These are phyloP conservation scores for Paecilomyces variotii DNA, from an alignment of 2,329 filamentous ascomycete genomes.

Conservation along the genomic window DNA sequence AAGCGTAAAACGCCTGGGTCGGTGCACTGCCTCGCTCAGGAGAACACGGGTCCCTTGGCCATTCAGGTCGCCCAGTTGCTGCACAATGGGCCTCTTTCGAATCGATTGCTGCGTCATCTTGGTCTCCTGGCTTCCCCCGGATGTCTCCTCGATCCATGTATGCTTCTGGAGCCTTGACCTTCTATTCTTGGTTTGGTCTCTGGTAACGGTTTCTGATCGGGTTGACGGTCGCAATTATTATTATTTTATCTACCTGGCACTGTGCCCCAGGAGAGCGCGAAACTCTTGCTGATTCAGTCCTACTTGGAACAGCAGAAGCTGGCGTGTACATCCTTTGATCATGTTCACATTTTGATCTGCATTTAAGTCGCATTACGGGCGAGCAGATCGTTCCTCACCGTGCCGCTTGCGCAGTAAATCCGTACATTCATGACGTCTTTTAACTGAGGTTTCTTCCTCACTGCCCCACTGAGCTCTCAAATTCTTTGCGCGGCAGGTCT, in stretches of 20 bases:
- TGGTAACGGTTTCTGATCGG: background rate
- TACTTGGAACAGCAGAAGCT: background rate
- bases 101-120: slow-evolving; percentile 1
- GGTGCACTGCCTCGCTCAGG: slow-evolving; percentile 2
- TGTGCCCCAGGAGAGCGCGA: background rate
- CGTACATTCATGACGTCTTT: background rate
- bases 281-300: background rate
- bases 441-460: background rate
- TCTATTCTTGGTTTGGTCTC: background rate
- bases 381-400: background rate
- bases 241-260: background rate
- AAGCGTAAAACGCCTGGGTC: background rate
- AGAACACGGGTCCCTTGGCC: background rate
- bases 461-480: background rate
- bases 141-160: background rate
- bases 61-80: background rate
- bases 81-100: background rate
- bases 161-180: background rate
- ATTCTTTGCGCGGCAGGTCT: background rate
- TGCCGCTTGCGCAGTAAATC: background rate
- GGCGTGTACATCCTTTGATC: background rate
- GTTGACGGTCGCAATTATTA: background rate
- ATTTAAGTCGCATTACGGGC: background rate
- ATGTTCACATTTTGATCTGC: background rate
- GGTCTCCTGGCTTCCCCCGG: background rate